Conservation (phyloP, 495 filamentous ascomycete species). For the Podospora bellae-mahoneyi region DNA sequence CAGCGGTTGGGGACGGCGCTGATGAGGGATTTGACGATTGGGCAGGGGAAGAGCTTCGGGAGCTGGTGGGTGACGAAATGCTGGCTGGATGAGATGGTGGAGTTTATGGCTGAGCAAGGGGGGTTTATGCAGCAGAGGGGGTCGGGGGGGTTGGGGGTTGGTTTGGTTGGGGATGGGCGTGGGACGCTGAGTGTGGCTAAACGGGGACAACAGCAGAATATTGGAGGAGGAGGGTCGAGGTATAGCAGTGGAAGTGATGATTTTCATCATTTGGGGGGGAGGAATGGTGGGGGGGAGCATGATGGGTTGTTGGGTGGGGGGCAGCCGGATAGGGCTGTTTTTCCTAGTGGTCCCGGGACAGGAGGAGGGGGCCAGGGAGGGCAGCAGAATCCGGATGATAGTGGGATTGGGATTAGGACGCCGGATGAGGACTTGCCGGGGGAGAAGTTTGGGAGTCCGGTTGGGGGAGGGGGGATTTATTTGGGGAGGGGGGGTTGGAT, state of each 20-base stretch:
- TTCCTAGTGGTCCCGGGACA: conserved; percentile 31
- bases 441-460: conserved; percentile 44
- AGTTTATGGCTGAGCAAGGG: conserved; percentile 87
- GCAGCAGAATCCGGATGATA: conserved; percentile 57
- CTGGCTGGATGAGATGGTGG: conserved; percentile 93
- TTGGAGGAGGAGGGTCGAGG: conserved; percentile 31
- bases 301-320: conserved; percentile 23
- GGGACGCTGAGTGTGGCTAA: conserved; percentile 26
- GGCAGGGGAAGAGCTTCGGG: conserved; percentile 79
- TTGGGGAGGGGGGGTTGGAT: neutral
- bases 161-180: conserved; percentile 10
- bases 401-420: conserved; percentile 64
- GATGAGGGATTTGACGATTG: conserved; percentile 76
- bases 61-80: conserved; percentile 99
- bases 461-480: neutral
- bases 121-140: conserved; percentile 69
- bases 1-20: conserved; percentile 65
- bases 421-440: conserved; percentile 57
- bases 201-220: conserved; percentile 19
- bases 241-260: conserved; percentile 47
- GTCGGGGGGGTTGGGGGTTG: conserved; percentile 5
- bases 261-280: conserved; percentile 32
- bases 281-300: no score
- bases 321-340: conserved; percentile 44
- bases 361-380: conserved; percentile 25